Evolutionary conservation across 2,329 filamentous ascomycete genomes (phyloP).

Genomic region (Pestalotiopsis fici): DNA sequence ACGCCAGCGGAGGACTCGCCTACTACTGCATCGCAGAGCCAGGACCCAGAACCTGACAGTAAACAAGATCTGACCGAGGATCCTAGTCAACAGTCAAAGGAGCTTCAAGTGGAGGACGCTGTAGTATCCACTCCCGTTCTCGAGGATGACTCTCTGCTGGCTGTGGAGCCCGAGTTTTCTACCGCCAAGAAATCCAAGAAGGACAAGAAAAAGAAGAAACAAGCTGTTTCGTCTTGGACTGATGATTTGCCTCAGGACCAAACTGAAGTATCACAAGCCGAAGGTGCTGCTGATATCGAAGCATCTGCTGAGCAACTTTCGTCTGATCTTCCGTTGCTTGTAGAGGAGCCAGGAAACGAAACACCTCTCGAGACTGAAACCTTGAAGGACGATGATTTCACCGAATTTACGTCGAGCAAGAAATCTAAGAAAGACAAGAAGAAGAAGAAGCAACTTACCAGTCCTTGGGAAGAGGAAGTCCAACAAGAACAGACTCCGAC

Average conservation of each 20-base stretch:
- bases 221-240: slow-evolving; percentile 10
- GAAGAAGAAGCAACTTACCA: slow-evolving; percentile 9
- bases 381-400: background rate
- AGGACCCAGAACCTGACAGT: background rate
- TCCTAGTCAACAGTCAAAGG: slow-evolving; percentile 7
- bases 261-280: slow-evolving; percentile 22
- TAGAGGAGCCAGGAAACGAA: background rate
- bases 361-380: background rate
- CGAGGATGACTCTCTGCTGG: background rate
- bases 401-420: background rate
- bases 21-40: background rate
- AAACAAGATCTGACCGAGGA: slow-evolving; percentile 10
- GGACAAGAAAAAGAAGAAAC: slow-evolving; percentile 27
- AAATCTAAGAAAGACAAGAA: slow-evolving; percentile 9
- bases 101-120: background rate
- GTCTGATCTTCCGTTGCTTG: background rate
- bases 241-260: slow-evolving; percentile 10
- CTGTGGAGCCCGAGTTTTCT: slow-evolving; percentile 15
- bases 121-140: background rate
- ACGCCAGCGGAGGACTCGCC: background rate
- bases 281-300: background rate
- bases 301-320: background rate
- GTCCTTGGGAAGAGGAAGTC: background rate
- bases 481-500: background rate
- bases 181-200: slow-evolving; percentile 29